Base-by-base conservation (phyloP, 352 stramenopile species). In the Phytophthora megakarya region DNA sequence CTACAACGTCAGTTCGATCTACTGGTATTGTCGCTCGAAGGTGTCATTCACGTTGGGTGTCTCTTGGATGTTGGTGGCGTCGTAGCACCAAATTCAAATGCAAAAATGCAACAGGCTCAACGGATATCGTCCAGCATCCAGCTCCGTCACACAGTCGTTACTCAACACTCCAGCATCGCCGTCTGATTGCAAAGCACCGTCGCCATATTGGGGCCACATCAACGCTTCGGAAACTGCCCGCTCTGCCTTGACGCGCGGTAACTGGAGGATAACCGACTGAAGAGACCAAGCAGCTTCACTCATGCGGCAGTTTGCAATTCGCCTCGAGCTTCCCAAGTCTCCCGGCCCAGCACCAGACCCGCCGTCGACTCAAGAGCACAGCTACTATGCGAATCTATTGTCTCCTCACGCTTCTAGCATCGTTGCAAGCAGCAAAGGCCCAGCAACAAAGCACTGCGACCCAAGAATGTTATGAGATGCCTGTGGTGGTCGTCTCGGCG, bases 391-490 rank as follows among this genome's bases (percentile, higher is more conserved):
- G 50, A 9, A 62, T 70, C 44, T 52, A 66, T 44, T 65, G 46
- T 7, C 51, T 59, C 39, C 30, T 70, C 35, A 42, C 61, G 42
- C 49, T 73, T 5, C 33, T 73, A 15, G 61, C 48, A 38, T 66
- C 66, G 12, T 13, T 70, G n/a, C 61, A 67, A 16, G 5, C 37
- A 21, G 42, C 48, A n/a, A 4, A 42, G 32, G 46, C 61, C 13
- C 42, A 70, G 23, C 53, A 70, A 38, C 53, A 51, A 47, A 37
- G 13, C n/a, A 22, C 40, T 30, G 13, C 33, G 15, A 70, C 26
- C 44, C 65, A 52, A 57, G 72, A 80, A 67, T 92, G 83, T 58
- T 88, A 88, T 63, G 83, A 90, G 46, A 61, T 92, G 45, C 83
- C 83, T 3, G 70, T 92, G 35, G 75, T 92, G 44, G 73, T 90